Evolutionary conservation across 106 monocot genomes (phyloP).

Genomic region (Dioscorea dumetorum): DNA sequence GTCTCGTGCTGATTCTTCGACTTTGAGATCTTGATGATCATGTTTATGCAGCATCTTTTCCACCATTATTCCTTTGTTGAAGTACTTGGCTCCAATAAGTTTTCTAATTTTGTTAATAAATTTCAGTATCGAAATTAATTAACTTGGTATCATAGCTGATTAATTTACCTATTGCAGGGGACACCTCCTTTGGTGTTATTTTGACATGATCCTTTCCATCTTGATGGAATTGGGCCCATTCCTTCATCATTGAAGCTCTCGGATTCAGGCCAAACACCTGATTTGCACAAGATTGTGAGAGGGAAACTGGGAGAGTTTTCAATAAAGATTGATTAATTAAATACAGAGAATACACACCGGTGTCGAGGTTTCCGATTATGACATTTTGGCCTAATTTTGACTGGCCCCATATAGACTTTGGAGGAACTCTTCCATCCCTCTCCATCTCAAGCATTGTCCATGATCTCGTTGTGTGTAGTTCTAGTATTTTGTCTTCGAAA

Average conservation of each 20-base stretch:
- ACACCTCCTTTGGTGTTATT: neutral
- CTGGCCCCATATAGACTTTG: conserved; percentile 18
- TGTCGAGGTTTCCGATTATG: conserved; percentile 29
- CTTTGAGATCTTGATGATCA: neutral
- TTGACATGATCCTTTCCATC: conserved; percentile 9
- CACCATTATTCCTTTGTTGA: conserved; percentile 30
- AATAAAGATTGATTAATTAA: neutral
- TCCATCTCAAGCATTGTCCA: conserved; percentile 32
- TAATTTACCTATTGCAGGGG: conserved; percentile 1
- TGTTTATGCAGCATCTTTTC: conserved; percentile 1
- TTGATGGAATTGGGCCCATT: conserved; percentile 9
- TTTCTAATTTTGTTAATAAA: conserved; percentile 23
- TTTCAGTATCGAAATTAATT: too few relatives aligned
- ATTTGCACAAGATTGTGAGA: neutral
- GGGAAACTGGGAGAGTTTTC: neutral
- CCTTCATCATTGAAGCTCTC: conserved; percentile 8
- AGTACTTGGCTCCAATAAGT: conserved; percentile 49
- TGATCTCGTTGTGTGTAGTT: conserved; percentile 44
- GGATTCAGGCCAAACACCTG: conserved; percentile 31
- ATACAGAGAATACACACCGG: conserved; percentile 3
- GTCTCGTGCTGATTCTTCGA: conserved; percentile 13
- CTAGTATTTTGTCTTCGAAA: conserved; percentile 11
- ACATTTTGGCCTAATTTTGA: conserved; percentile 29
- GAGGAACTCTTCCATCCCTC: conserved; percentile 13
- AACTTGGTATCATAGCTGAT: neutral